These are phyloP conservation scores for Noccaea bulbosa DNA, from an alignment of 345 rosid genomes.

Conservation along the genomic window DNA sequence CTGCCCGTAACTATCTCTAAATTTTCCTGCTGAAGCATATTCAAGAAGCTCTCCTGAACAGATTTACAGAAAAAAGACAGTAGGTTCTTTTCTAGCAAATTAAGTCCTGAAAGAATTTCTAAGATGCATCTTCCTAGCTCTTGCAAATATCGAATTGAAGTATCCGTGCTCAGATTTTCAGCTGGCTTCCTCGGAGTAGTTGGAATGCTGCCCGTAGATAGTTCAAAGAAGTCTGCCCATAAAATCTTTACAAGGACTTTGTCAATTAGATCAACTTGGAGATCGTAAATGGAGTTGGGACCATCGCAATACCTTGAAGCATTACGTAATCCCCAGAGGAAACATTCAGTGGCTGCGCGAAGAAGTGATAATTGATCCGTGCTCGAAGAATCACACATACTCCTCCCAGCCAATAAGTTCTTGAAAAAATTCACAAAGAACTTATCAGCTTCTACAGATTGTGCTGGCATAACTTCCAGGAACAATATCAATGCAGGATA, in stretches of 20 bases:
- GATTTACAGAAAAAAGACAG: conserved; percentile 56
- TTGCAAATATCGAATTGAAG: conserved; percentile 51
- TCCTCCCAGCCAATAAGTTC: conserved; percentile 87
- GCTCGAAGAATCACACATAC: conserved; percentile 52
- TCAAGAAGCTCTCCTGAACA: conserved; percentile 62
- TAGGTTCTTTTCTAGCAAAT: conserved; percentile 55
- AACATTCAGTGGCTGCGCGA: conserved; percentile 75
- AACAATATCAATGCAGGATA: conserved; percentile 87
- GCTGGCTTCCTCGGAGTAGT: conserved; percentile 45
- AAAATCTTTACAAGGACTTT: conserved; percentile 70
- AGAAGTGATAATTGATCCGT: conserved; percentile 63
- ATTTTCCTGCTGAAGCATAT: conserved; percentile 54
- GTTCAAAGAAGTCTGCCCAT: conserved; percentile 68
- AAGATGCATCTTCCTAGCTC: conserved; percentile 85
- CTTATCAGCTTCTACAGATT: conserved; percentile 61
- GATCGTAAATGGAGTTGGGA: conserved; percentile 51
- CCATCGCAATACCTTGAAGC: conserved; percentile 69
- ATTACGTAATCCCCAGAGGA: conserved; percentile 78
- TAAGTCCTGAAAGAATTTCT: conserved; percentile 69
- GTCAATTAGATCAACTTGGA: conserved; percentile 61
- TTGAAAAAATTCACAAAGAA: conserved; percentile 72
- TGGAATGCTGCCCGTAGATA: conserved; percentile 41
- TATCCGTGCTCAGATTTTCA: conserved; percentile 45
- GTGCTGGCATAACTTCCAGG: conserved; percentile 67
- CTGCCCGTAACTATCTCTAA: conserved; percentile 46